phyloP scores from a whole-genome alignment of 768 basidiomycete species.

The Sarcomyxa edulis region DNA sequence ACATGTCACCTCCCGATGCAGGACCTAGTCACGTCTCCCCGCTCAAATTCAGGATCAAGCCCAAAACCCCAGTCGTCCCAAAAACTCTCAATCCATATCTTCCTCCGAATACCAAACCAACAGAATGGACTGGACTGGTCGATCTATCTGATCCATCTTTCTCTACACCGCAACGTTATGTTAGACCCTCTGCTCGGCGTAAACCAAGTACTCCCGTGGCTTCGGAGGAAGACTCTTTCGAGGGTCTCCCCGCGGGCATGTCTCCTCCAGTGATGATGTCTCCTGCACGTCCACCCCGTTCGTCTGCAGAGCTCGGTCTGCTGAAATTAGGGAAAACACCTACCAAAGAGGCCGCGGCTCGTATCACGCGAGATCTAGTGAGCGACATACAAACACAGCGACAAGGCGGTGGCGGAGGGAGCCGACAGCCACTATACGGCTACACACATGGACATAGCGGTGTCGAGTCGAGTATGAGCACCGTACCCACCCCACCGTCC shows the following conservation, averaged over 20 bases:
- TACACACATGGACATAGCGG: slow-evolving; percentile 19
- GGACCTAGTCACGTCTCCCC: slow-evolving; percentile 36
- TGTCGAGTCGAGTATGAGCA: slow-evolving; percentile 63
- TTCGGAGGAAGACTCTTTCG: slow-evolving; percentile 46
- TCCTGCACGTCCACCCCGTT: slow-evolving; percentile 45
- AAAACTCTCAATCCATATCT: slow-evolving; percentile 60
- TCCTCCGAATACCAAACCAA: slow-evolving; percentile 40
- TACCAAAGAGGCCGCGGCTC: slow-evolving; percentile 61
- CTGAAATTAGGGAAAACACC: slow-evolving; percentile 58
- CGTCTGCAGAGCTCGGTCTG: slow-evolving; percentile 42
- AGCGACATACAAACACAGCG: slow-evolving; percentile 43
- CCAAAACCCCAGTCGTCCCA: slow-evolving; percentile 47
- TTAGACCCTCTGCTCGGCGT: background rate
- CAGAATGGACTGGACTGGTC: slow-evolving; percentile 69
- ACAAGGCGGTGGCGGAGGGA: slow-evolving; percentile 13
- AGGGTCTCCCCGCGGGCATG: slow-evolving; percentile 51
- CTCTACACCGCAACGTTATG: background rate
- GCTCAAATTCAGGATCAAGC: slow-evolving; percentile 46
- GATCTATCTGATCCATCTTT: slow-evolving; percentile 39
- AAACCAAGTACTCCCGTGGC: slow-evolving; percentile 7
- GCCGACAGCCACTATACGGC: slow-evolving; percentile 18
- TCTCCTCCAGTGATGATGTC: slow-evolving; percentile 55
- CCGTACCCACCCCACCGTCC: slow-evolving; percentile 66
- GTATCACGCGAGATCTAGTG: slow-evolving; percentile 63
- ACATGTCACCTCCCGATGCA: slow-evolving; percentile 32